A percentile compares a stretch with the other conserved stretches of the same genome.
Evolutionary conservation across 192 early-diverging fungal species (phyloP).

Genomic region (Coemansia sp.): DNA sequence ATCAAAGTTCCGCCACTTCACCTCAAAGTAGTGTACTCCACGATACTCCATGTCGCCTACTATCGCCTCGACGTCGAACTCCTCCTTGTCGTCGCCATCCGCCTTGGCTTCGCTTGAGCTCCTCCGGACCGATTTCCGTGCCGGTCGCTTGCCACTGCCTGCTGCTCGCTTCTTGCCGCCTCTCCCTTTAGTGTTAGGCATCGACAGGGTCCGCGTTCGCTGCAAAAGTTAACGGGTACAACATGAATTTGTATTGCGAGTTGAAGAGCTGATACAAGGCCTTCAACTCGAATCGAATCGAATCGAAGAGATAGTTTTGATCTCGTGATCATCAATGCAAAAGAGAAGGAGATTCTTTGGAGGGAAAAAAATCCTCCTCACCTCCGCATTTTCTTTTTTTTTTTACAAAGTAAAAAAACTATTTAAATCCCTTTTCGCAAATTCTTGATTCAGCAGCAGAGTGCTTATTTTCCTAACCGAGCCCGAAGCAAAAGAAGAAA

Average conservation of each 20-base stretch:
- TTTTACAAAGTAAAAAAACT: background rate
- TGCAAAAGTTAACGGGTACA: background rate
- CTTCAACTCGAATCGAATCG: background rate
- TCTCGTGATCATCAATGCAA: background rate
- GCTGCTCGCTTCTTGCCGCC: background rate
- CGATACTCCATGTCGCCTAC: conserved; percentile 15
- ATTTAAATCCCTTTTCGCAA: background rate
- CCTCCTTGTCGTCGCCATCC: background rate
- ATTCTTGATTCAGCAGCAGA: background rate
- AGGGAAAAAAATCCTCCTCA: background rate
- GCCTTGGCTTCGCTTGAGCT: background rate
- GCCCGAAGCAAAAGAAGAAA: background rate
- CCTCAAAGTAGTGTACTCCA: conserved; percentile 21
- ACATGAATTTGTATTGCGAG: background rate
- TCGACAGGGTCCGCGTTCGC: background rate
- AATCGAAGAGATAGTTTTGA: background rate
- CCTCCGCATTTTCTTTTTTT: background rate
- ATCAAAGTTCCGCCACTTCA: conserved; percentile 22
- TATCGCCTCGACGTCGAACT: conserved; percentile 22
- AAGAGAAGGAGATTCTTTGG: background rate
- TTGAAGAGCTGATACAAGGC: background rate
- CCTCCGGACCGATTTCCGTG: background rate
- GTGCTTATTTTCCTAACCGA: background rate
- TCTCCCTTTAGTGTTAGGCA: background rate
- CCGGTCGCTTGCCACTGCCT: background rate